These are phyloP conservation scores for Chaetomiaceae sp. DNA, from an alignment of 2,329 filamentous ascomycete genomes.

Conservation along the genomic window DNA sequence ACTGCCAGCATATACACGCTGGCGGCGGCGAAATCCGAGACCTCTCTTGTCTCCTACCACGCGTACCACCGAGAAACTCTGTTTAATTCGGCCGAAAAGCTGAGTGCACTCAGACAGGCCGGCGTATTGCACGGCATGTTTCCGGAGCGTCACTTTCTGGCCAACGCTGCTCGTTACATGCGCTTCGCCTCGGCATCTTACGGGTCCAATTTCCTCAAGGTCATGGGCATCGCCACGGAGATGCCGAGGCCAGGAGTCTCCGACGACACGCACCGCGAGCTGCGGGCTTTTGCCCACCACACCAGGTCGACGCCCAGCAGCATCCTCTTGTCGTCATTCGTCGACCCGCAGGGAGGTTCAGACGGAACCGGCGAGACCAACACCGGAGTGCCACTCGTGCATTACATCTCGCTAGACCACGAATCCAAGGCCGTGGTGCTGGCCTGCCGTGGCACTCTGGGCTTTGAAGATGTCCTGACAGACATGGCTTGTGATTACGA, in stretches of 20 bases:
- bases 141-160: constrained; percentile 54
- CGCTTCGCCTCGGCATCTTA: constrained; percentile 64
- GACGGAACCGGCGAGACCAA: constrained; percentile 61
- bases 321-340: constrained; percentile 65
- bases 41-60: constrained; percentile 49
- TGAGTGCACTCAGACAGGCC: constrained; percentile 46
- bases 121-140: constrained; percentile 57
- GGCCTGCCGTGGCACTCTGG: constrained; percentile 67
- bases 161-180: constrained; percentile 62
- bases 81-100: constrained; percentile 45
- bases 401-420: constrained; percentile 69
- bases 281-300: constrained; percentile 60
- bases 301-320: constrained; percentile 54
- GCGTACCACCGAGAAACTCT: constrained; percentile 47
- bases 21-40: constrained; percentile 51
- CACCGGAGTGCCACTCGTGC: constrained; percentile 65
- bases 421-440: constrained; percentile 67
- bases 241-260: constrained; percentile 40
- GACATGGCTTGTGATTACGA: constrained; percentile 74
- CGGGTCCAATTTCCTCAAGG: constrained; percentile 57
- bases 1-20: constrained; percentile 58
- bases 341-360: constrained; percentile 63
- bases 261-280: constrained; percentile 54
- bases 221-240: constrained; percentile 57
- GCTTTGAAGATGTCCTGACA: constrained; percentile 68